Percentiles rank a stretch among this genome's conserved stretches.
Evolutionary conservation across 495 filamentous ascomycete species (phyloP).

Genomic region (Bathelium albidoporum): DNA sequence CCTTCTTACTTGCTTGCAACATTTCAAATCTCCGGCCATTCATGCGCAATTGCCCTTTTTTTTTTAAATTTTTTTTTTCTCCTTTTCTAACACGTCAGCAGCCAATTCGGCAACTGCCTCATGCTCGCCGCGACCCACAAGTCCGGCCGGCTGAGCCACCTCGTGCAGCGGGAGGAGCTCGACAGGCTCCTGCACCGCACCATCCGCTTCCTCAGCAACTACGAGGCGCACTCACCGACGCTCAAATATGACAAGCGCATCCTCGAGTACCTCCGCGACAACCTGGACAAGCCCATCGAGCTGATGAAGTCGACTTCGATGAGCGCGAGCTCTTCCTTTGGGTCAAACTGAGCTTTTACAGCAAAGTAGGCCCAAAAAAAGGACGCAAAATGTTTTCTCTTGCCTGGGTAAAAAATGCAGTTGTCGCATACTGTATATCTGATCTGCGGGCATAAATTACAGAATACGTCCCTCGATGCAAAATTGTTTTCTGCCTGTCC

Average conservation of each 20-base stretch:
- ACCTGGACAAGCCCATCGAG: not conserved
- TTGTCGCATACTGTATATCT: not conserved
- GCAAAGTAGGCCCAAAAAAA: not conserved
- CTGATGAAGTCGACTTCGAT: not conserved
- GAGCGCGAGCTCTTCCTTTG: not conserved
- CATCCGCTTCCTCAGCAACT: slow-evolving; percentile 55
- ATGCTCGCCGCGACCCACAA: slow-evolving; percentile 70
- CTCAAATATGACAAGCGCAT: slow-evolving; percentile 58
- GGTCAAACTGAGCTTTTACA: not conserved
- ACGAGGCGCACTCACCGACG: slow-evolving; percentile 54
- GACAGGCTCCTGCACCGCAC: slow-evolving; percentile 49
- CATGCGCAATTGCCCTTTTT: not conserved
- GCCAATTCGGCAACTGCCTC: slow-evolving; percentile 94
- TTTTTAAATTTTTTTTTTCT: not conserved
- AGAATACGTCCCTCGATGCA: not conserved
- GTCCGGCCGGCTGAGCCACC: slow-evolving; percentile 43
- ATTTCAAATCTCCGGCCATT: no score
- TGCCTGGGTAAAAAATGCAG: not conserved
- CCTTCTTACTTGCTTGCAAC: no score
- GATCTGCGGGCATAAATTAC: not conserved
- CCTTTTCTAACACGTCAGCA: slow-evolving; percentile 25
- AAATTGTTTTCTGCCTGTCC: not conserved
- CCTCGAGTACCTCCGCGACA: slow-evolving; percentile 26
- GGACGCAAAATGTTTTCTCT: no score
- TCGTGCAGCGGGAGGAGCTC: slow-evolving; percentile 43